Evolutionary conservation across 345 rosid species (phyloP).

Genomic region (Psidium guajava): DNA sequence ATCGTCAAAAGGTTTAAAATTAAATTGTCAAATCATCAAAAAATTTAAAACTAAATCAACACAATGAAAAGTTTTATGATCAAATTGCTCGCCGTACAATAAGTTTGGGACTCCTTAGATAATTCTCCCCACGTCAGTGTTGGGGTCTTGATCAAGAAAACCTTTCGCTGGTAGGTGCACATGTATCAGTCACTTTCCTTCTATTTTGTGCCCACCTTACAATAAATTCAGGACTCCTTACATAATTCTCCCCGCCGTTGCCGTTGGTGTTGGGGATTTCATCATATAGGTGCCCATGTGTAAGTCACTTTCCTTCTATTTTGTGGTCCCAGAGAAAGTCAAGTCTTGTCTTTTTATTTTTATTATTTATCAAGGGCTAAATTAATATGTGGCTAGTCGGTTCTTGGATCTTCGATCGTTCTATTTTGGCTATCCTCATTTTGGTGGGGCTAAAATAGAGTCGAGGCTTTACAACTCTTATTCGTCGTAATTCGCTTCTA

Average conservation of each 20-base stretch:
- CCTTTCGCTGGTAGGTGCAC: background rate
- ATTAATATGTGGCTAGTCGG: background rate
- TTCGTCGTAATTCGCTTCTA: background rate
- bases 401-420: background rate
- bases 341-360: background rate
- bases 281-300: background rate
- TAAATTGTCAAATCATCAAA: too few species aligned
- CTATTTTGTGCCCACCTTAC: too few species aligned
- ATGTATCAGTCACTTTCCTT: background rate
- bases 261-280: background rate
- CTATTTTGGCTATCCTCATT: background rate
- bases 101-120: too few species aligned
- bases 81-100: too few species aligned
- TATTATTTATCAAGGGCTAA: background rate
- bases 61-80: too few species aligned
- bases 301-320: background rate
- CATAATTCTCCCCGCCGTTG: too few species aligned
- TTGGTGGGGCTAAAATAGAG: background rate
- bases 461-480: background rate
- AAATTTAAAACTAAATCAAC: too few species aligned
- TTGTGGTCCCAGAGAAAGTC: background rate
- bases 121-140: too few species aligned
- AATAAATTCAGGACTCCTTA: too few species aligned
- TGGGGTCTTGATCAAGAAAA: background rate
- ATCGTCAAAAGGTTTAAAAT: too few species aligned